phyloP scores from a whole-genome alignment of 164 flowering plant genomes.

The Chimonanthus praecox region DNA sequence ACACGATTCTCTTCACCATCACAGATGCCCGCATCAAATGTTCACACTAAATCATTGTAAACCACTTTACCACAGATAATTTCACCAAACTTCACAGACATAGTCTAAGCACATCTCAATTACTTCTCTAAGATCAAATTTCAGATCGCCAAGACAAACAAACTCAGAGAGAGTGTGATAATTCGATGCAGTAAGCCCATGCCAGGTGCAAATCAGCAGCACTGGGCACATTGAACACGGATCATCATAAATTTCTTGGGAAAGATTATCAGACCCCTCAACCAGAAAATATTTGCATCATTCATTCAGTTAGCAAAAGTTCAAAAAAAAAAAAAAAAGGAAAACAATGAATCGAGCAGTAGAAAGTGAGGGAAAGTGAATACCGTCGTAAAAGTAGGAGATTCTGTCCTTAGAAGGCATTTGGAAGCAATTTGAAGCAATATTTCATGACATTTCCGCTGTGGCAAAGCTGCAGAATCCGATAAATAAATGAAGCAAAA shows the following conservation, averaged over 20 bases:
- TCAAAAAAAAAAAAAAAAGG: background rate
- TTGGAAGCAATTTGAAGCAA: background rate
- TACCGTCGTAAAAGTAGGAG: constrained; percentile 91
- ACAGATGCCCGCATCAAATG: background rate
- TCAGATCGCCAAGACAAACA: background rate
- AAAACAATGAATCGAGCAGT: background rate
- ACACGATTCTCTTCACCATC: too few relatives aligned
- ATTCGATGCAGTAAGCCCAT: background rate
- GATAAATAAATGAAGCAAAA: background rate
- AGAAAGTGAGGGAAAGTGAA: constrained; percentile 4
- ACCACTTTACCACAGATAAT: too few relatives aligned
- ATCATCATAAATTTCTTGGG: background rate
- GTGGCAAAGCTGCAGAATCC: background rate
- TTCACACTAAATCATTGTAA: background rate
- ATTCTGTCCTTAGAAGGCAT: constrained; percentile 88
- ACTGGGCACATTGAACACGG: background rate
- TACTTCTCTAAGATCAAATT: too few relatives aligned
- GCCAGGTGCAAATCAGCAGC: background rate
- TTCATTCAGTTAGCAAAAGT: background rate
- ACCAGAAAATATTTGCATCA: background rate
- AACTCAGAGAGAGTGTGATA: background rate
- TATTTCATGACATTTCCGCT: constrained; percentile 1
- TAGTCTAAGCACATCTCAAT: too few relatives aligned
- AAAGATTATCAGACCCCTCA: background rate
- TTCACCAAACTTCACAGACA: too few relatives aligned